Conservation (phyloP, 2,329 filamentous ascomycete species). For the Metarhizium robertsii region DNA sequence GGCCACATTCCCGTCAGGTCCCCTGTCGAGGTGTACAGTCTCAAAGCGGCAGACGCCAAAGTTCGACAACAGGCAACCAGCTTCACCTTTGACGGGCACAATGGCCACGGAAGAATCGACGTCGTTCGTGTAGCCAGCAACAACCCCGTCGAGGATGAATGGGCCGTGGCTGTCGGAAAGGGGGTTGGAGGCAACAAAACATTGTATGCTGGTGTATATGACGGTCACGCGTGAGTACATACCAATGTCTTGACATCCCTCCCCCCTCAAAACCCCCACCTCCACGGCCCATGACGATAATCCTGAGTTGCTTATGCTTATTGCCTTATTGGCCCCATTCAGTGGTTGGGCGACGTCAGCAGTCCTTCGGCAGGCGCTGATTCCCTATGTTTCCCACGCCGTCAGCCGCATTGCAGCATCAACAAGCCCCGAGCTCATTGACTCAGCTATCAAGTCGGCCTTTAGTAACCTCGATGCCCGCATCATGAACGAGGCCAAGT, state of each 20-base stretch:
- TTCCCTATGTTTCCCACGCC: constrained; percentile 30
- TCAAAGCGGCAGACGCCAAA: constrained; percentile 19
- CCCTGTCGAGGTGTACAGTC: constrained; percentile 15
- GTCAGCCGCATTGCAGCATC: constrained; percentile 20
- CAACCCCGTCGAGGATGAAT: constrained; percentile 25
- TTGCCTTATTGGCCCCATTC: neutral
- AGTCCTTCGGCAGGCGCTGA: constrained; percentile 29
- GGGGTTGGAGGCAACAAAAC: constrained; percentile 19
- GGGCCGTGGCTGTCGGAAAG: constrained; percentile 21
- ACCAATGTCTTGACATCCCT: neutral
- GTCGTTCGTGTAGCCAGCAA: constrained; percentile 26
- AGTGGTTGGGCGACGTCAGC: constrained; percentile 33
- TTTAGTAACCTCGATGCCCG: constrained; percentile 50
- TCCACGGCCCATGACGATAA: neutral
- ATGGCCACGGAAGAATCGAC: constrained; percentile 21
- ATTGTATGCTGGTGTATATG: constrained; percentile 32
- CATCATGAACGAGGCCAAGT: constrained; percentile 32
- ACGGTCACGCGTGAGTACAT: constrained; percentile 41
- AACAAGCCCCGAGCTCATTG: constrained; percentile 36
- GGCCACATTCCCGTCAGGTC: constrained; percentile 15
- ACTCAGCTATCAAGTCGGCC: constrained; percentile 44
- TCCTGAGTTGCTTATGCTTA: neutral
- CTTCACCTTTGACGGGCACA: constrained; percentile 19
- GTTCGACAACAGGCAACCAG: constrained; percentile 19
- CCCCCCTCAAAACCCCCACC: neutral